Evolutionary conservation across 768 basidiomycete genomes (phyloP).

Genomic region (Suillus luteus): DNA sequence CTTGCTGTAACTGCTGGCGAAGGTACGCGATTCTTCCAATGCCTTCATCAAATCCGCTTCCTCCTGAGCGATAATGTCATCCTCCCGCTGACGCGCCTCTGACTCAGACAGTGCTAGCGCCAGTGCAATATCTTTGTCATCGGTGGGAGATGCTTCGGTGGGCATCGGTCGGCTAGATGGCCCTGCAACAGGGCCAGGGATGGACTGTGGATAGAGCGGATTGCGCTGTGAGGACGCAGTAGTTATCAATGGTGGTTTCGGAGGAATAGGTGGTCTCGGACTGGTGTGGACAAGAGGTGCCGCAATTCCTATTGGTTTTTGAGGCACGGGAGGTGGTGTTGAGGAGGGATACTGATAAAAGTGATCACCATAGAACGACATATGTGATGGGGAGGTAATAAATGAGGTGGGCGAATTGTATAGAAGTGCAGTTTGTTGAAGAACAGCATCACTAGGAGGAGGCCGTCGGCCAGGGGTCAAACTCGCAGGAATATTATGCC

Average conservation of each 20-base stretch:
- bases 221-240: constrained; percentile 24
- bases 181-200: constrained; percentile 24
- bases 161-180: constrained; percentile 14
- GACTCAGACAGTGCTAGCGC: constrained; percentile 48
- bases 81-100: constrained; percentile 37
- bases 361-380: constrained; percentile 33
- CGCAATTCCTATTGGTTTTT: constrained; percentile 28
- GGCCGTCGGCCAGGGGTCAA: constrained; percentile 28
- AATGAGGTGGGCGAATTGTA: constrained; percentile 14
- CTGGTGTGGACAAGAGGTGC: constrained; percentile 14
- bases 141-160: constrained; percentile 22
- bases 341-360: constrained; percentile 24
- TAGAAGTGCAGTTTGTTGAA: constrained; percentile 11
- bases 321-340: constrained; percentile 32
- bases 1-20: constrained; percentile 16
- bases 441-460: constrained; percentile 15
- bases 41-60: constrained; percentile 70
- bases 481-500: constrained; percentile 23
- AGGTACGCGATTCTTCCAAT: constrained; percentile 52
- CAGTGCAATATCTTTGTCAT: constrained; percentile 49
- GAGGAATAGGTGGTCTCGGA: constrained; percentile 41
- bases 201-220: constrained; percentile 36
- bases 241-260: constrained; percentile 36
- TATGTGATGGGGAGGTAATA: constrained; percentile 8
- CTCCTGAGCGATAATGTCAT: constrained; percentile 40